Evolutionary conservation across 768 basidiomycete genomes (phyloP), one percentile per base, ranked within the genome.

Genomic region (Filobasidium wieringae): DNA sequence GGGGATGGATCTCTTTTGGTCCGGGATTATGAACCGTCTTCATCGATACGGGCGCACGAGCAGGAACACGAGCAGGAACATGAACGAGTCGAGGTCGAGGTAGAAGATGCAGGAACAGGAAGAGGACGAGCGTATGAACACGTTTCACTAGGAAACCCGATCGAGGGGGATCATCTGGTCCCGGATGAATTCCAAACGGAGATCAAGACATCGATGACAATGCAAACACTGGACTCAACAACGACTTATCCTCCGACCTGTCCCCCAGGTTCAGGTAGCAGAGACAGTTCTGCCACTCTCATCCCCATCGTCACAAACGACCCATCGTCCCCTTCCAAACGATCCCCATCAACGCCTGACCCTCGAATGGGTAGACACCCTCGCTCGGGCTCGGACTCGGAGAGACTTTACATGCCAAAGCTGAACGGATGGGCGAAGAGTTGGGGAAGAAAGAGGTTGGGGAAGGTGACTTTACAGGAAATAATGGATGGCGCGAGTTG

Each of bases 361-460:
- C 22, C 11, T 15, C 11, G 17, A 17, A 15, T 40, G 37, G 37
- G 37, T 17, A 40, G 17, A 40, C 4, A 40, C 15, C 22, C 37
- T 17, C 22, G 37, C 5, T 40, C 37, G 37, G 22, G 15, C 37
- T 4, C 11, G 17, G 37, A 40, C 4, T 15, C 37, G 22, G 4
- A 11, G 37, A 40, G 11, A 40, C 22, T 15, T 40, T 22, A 40
- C 11, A 40, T 40, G 37, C 37, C 37, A 4, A 40, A 17, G 17
- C 37, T 40, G 4, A 22, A 40, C 22, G 37, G 4, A 3, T 22
- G 15, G 11, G 37, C 37, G 37, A 40, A 40, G 11, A 40, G 11
- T 5, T 22, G 71, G 70, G 11, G 79, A 14, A 36, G 0, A 2
- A 14, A 36, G 24, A 34, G 30, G 36, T 17, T 41, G 4, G 5